phyloP scores from a whole-genome alignment of 768 basidiomycete genomes.

The Auriculariales sp. region DNA sequence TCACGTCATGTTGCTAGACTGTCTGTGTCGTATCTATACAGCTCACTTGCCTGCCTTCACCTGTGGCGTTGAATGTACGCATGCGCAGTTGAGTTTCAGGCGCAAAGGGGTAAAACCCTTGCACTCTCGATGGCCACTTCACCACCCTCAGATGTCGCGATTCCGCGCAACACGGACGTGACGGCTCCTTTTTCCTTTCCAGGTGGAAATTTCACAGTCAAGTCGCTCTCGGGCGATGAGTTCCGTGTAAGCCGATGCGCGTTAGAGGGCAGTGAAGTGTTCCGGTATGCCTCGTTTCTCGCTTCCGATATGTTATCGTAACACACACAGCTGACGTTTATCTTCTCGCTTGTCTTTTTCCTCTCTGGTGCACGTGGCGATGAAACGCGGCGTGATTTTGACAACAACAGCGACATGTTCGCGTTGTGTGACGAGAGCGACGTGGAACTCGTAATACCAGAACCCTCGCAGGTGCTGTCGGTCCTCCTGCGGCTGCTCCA shows the following conservation, averaged over 20 bases:
- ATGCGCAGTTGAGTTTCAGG: too few species aligned
- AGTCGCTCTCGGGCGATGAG: neutral
- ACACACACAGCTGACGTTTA: too few species aligned
- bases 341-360: too few species aligned
- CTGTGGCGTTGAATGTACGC: too few species aligned
- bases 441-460: constrained; percentile 37
- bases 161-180: neutral
- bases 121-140: neutral
- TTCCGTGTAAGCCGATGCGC: constrained; percentile 36
- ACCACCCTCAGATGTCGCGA: neutral
- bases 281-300: constrained; percentile 25
- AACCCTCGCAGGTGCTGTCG: constrained; percentile 31
- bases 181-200: neutral
- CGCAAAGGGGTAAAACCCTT: too few species aligned
- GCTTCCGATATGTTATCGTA: constrained; percentile 3
- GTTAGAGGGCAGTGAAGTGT: constrained; percentile 41
- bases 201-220: neutral
- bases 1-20: too few species aligned
- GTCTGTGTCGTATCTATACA: too few species aligned
- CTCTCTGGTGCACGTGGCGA: too few species aligned
- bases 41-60: too few species aligned
- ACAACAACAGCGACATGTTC: constrained; percentile 40
- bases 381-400: too few species aligned
- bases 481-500: constrained; percentile 45
- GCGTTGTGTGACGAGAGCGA: constrained; percentile 31